Evolutionary conservation across 495 filamentous ascomycete species (phyloP), one percentile per base, ranked within the genome.

Genomic region (Diplogelasinospora grovesii): DNA sequence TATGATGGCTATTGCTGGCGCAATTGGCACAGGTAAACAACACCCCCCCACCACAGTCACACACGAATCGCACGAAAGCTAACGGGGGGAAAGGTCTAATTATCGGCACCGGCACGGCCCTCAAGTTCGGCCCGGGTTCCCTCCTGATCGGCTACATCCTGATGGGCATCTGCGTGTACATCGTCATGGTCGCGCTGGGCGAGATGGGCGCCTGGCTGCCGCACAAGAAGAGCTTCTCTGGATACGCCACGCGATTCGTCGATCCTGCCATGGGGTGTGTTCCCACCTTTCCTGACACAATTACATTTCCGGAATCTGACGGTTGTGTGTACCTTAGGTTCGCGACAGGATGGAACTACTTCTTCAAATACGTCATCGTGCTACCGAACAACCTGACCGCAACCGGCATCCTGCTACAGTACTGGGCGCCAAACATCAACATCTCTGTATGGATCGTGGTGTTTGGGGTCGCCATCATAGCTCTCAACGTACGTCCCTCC

Each of bases 1-100:
- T 41, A 62, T 62, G 77, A 89, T 93, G 71, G 86, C 86, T 3
- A 86, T 93, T 49, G 86, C 86, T 20, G 83, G 84, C 32, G 86
- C 86, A 8, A 85, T 93, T 46, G 86, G 85, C 45, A 87, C 83
- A 22, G 82, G 53, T 50, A 40, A 39, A 1, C 5, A 31, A 11
- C 28, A 1, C 28, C 6, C 16, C 28, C 28, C 1, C 11, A n/a
- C n/a, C n/a, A n/a, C n/a, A n/a, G n/a, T n/a, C n/a, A n/a, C n/a
- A n/a, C n/a, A n/a, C n/a, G n/a, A n/a, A n/a, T n/a, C n/a, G n/a
- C n/a, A n/a, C 23, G 16, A 18, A 23, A 14, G 8, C 35, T 25
- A 25, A 28, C n/a, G 13, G 16, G 15, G 13, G 2, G 24, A 3
- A 21, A 39, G 50, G 42, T 24, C 50, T 60, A 22, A 54, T 60